Evolutionary conservation across 768 basidiomycete species (phyloP).

Genomic region (Leccinellum rugosiceps): DNA sequence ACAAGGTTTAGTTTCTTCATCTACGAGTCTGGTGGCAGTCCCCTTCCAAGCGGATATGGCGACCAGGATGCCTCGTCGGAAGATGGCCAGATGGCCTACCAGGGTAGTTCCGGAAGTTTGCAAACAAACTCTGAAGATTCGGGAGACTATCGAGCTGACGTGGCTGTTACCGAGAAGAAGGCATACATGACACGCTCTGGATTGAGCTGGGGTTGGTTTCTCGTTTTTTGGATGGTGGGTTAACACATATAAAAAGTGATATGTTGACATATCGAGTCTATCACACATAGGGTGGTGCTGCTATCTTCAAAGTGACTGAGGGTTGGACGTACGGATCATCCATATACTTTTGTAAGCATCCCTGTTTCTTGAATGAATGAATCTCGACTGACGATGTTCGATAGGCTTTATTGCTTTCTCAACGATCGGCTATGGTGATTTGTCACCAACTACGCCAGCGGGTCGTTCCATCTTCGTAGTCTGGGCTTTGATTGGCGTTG

Average conservation of each 20-base stretch:
- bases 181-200: conserved; percentile 56
- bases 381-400: background rate
- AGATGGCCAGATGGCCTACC: background rate
- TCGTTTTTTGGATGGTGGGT: conserved; percentile 75
- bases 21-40: conserved; percentile 21
- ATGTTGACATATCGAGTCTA: background rate
- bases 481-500: conserved; percentile 77
- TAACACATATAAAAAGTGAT: background rate
- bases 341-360: conserved; percentile 66
- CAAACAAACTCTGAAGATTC: conserved; percentile 2
- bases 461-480: conserved; percentile 75
- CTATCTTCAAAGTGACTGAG: conserved; percentile 68
- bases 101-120: conserved; percentile 9
- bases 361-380: background rate
- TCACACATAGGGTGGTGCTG: conserved; percentile 53
- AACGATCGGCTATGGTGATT: conserved; percentile 73
- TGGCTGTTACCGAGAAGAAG: conserved; percentile 43
- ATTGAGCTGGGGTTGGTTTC: conserved; percentile 58
- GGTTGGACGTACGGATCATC: conserved; percentile 61
- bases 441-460: conserved; percentile 56
- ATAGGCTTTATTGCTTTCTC: conserved; percentile 71
- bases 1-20: conserved; percentile 49
- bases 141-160: conserved; percentile 18
- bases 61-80: background rate
- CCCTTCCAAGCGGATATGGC: background rate